Evolutionary conservation across 78 protist species (phyloP), one percentile per base, ranked within the genome.

Genomic region (Tieghemostelium lacteum): DNA sequence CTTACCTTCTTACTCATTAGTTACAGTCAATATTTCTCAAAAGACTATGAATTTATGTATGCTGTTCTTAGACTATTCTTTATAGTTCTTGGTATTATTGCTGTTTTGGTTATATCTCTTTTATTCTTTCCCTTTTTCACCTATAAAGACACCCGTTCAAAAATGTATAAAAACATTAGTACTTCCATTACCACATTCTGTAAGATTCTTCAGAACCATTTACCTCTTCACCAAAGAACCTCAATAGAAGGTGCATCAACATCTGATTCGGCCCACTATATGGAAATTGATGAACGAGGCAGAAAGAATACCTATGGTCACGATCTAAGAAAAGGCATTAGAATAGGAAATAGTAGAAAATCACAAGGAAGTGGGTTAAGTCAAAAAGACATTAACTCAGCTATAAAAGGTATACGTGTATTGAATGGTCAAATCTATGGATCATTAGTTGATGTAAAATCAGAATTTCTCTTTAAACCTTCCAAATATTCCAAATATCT

Each of bases 361-460:
- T n/a, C n/a, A n/a, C n/a, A n/a, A n/a, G n/a, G n/a, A n/a, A n/a
- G n/a, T n/a, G n/a, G n/a, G n/a, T n/a, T n/a, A n/a, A n/a, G n/a
- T n/a, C n/a, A n/a, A n/a, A n/a, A n/a, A n/a, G n/a, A n/a, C n/a
- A n/a, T n/a, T n/a, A n/a, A n/a, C n/a, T n/a, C 52, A 64, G 5
- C 72, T 16, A 36, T 64, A 20, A 64, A 50, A 64, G 72, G 72
- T 64, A 64, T 64, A 2, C 72, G 72, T 64, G 72, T 64, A n/a
- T 34, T 36, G n/a, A 64, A 64, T 64, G 72, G 42, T 37, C 72
- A 64, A 36, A n/a, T 64, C 28, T 64, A 36, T 22, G 72, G 54
- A 20, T 31, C 72, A 34, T 22, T 64, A 17, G 72, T 64, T 8
- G 72, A 64, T n/a, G 22, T 64, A 16, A 64, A 64, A 37, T 64